phyloP scores from a whole-genome alignment of 768 basidiomycete species.

The Russula compacta region DNA sequence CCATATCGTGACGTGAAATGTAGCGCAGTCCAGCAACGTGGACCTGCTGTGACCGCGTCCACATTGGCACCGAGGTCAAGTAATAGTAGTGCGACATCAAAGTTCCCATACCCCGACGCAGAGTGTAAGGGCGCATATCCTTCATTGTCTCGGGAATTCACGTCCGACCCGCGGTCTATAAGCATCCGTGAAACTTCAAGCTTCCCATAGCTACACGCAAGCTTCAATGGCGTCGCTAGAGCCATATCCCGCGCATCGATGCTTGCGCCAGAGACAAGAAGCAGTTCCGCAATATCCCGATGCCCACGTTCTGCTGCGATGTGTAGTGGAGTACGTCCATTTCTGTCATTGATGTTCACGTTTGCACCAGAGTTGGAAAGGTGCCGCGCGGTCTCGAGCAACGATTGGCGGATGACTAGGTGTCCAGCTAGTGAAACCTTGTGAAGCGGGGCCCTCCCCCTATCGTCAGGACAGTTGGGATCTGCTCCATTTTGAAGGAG shows the following conservation, averaged over 20 bases:
- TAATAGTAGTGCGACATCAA: too few relatives aligned
- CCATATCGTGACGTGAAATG: background rate
- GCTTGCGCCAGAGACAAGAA: background rate
- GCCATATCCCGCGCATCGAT: background rate
- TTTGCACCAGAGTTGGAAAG: background rate
- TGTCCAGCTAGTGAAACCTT: background rate
- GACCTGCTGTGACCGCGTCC: background rate
- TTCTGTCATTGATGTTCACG: background rate
- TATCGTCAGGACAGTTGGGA: background rate
- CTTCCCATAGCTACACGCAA: too few relatives aligned
- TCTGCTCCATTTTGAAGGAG: background rate
- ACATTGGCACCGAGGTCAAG: background rate
- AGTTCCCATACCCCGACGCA: too few relatives aligned
- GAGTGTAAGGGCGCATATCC: too few relatives aligned
- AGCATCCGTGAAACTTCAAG: background rate
- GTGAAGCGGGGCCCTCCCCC: background rate
- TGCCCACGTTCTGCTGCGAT: background rate
- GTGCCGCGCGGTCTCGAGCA: background rate
- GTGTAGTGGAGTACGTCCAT: conserved; percentile 1
- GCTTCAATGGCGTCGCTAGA: background rate
- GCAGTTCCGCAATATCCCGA: background rate
- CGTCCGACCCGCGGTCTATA: background rate
- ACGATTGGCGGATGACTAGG: background rate
- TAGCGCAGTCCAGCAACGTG: background rate
- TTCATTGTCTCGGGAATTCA: background rate